These are phyloP conservation scores for Mycotypha africana DNA, from an alignment of 371 early-diverging fungal genomes.

Conservation along the genomic window DNA sequence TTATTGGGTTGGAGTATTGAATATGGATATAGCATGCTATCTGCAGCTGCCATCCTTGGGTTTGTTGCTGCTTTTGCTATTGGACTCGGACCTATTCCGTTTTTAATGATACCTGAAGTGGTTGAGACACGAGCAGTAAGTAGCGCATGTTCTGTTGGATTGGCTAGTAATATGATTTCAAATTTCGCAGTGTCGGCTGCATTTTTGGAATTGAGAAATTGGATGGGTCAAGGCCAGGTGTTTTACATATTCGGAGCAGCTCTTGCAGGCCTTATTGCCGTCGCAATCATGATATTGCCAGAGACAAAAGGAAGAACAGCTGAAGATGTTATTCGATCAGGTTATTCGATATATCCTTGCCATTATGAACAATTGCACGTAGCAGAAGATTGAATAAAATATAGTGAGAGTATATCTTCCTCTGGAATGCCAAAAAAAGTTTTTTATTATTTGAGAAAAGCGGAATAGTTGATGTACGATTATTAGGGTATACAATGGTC, in stretches of 20 bases:
- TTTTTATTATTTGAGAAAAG: no score
- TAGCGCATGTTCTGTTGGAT: conserved; percentile 65
- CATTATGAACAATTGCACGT: conserved; percentile 8
- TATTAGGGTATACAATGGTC: no score
- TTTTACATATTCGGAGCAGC: conserved; percentile 69
- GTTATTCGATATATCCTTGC: conserved; percentile 29
- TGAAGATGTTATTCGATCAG: conserved; percentile 43
- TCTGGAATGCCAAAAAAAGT: no score
- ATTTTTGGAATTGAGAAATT: conserved; percentile 54
- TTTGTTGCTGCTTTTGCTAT: conserved; percentile 86
- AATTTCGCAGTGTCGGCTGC: conserved; percentile 67
- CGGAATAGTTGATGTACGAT: no score
- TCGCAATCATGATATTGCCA: conserved; percentile 62
- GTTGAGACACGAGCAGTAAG: conserved; percentile 68
- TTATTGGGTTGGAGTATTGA: conserved; percentile 61
- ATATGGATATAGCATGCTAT: conserved; percentile 31
- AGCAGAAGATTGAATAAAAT: no score
- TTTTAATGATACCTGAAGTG: conserved; percentile 78
- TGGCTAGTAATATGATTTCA: conserved; percentile 69
- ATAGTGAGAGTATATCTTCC: no score
- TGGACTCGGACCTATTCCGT: conserved; percentile 88
- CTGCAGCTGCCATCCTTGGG: conserved; percentile 64
- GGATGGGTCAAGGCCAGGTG: conserved; percentile 59
- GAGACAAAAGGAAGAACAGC: conserved; percentile 75
- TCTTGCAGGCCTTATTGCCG: conserved; percentile 31